Base-by-base conservation (phyloP, 1,284 basidiomycete genomes). In the Sparassis latifolia region DNA sequence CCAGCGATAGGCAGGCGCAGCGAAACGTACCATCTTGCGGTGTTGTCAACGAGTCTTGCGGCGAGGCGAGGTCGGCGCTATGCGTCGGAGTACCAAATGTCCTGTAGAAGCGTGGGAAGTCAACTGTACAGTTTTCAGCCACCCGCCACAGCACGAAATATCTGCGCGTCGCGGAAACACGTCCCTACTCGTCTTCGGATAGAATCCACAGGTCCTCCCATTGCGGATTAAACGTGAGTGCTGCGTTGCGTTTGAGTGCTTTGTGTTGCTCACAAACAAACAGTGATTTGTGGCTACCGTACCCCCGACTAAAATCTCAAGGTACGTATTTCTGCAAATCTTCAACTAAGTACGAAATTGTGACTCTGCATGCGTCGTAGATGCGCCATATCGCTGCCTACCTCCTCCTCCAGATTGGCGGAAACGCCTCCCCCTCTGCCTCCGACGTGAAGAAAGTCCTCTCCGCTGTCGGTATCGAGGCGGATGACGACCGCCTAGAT, bases 301-400 rank as follows among this genome's bases (percentile, higher is more conserved):
- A 73, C 69, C 67, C 62, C 61, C 62, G 62, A 66, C 57, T 59
- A 63, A 64, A 62, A 64, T 53, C 51, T 54, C 62, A 80, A 75
- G 74, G 78, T 78, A 56, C 50, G 69, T 65, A 20, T 20, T 20
- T 20, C 20, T 20, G 20, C 20, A 20, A 20, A 20, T 20, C 20
- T 20, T 20, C 20, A 20, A 20, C 20, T 20, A 20, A 20, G 20
- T 20, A 40, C 35, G 48, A 45, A 28, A 6, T 40, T 20, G 20
- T 20, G 20, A 20, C 20, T 20, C 20, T 20, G 20, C 20, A 47
- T 51, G 20, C 62, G 41, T 12, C 39, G 10, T 49, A 92, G 89
- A 96, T 97, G 93, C 92, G 92, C 80, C 80, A 96, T 76, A 80
- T 99, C 76, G 96, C 95, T 77, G 93, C 92, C 62, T 99, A 97